A percentile compares a stretch with the other conserved stretches of the same genome.
These are phyloP conservation scores for Vanderwaltozyma verrucispora DNA, from an alignment of 805 yeast genomes.

Conservation along the genomic window DNA sequence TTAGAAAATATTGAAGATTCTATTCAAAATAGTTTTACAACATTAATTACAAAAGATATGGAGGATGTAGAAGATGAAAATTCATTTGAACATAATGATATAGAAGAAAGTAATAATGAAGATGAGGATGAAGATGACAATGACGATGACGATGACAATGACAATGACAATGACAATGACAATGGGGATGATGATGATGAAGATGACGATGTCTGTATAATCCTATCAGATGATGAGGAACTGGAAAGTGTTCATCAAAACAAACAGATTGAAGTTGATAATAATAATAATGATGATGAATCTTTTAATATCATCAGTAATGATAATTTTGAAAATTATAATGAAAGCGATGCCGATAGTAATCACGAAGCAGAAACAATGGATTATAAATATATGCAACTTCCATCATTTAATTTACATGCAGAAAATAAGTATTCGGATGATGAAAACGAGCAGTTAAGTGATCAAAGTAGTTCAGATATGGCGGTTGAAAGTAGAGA, in stretches of 20 bases:
- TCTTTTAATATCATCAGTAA: too few relatives aligned
- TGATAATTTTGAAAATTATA: too few relatives aligned
- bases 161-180: too few relatives aligned
- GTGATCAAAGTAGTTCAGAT: not conserved
- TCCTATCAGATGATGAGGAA: too few relatives aligned
- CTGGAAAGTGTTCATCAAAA: too few relatives aligned
- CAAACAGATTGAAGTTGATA: too few relatives aligned
- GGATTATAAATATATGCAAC: slow-evolving; percentile 1
- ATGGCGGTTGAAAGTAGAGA: too few relatives aligned
- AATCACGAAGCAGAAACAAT: too few relatives aligned
- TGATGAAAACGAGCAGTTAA: not conserved
- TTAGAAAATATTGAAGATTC: slow-evolving; percentile 12
- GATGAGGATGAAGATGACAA: not conserved
- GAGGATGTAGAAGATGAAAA: not conserved
- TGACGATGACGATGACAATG: too few relatives aligned
- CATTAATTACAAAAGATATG: not conserved
- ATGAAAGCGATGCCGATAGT: not conserved
- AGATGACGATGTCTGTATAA: too few relatives aligned
- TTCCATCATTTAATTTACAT: not conserved
- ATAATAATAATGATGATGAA: too few relatives aligned
- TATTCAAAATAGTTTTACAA: slow-evolving; percentile 8
- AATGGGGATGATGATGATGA: too few relatives aligned
- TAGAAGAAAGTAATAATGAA: not conserved
- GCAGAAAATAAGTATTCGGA: not conserved
- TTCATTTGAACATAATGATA: not conserved